Conservation (phyloP, 2,329 filamentous ascomycete species). For the Fusarium buxicola region DNA sequence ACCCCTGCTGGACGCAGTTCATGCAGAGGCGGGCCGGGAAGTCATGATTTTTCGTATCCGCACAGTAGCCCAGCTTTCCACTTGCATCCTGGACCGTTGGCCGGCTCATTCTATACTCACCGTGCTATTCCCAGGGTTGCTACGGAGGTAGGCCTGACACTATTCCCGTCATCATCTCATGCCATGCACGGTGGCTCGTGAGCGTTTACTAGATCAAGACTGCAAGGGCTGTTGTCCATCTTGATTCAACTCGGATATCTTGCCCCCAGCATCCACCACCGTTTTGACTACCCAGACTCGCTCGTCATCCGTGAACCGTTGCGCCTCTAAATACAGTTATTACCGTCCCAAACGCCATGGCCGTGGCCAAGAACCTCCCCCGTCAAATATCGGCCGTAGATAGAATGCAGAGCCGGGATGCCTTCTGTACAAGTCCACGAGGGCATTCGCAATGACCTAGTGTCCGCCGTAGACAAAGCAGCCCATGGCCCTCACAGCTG, state of each 20-base stretch:
- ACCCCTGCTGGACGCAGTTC: too few species aligned
- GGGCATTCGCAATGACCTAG: background rate
- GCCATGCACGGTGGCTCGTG: too few species aligned
- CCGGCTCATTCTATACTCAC: conserved; percentile 21
- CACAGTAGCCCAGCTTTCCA: too few species aligned
- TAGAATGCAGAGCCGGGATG: background rate
- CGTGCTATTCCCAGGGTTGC: conserved; percentile 32
- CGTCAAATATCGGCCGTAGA: background rate
- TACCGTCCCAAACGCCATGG: conserved; percentile 30
- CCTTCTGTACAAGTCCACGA: background rate
- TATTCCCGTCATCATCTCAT: background rate
- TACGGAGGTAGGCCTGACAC: background rate
- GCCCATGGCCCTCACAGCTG: conserved; percentile 66
- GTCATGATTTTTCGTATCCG: too few species aligned
- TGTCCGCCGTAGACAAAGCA: background rate
- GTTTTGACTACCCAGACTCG: conserved; percentile 9
- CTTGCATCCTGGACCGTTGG: too few species aligned
- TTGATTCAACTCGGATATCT: conserved; percentile 8
- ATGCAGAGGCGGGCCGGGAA: too few species aligned
- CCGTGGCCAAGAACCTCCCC: conserved; percentile 11
- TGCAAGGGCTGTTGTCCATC: background rate
- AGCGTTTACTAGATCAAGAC: too few species aligned
- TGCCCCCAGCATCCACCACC: background rate
- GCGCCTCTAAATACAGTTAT: conserved; percentile 29
- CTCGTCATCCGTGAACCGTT: conserved; percentile 11